Base-by-base conservation (phyloP, 257 asterid genomes). In the Petunia secreta region DNA sequence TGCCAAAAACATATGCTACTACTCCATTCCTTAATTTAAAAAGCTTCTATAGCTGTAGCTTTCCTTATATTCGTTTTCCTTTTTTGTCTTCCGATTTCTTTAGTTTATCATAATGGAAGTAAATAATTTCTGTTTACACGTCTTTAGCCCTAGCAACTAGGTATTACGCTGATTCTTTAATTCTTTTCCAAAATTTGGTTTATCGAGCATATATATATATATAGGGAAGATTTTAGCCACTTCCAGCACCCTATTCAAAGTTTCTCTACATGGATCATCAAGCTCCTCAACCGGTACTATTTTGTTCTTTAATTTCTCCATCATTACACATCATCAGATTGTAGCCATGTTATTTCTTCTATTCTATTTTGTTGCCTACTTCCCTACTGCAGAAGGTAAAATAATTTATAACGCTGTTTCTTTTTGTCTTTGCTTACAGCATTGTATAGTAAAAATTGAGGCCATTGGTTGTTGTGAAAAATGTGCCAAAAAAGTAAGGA, bases 211-310 rank as follows among this genome's bases (percentile, higher is more conserved):
- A n/a, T 34, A 4, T 14, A n/a, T n/a, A 5, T 25, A 57, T 6
- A 11, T 54, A 2, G 38, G 44, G 44, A 37, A 39, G 40, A 66
- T 40, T 14, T 15, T 25, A 15, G 75, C 53, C 10, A 59, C 64
- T 59, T 16, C 7, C 39, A 14, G 53, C 53, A 15, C 16, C 62
- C 62, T 55, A 13, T 14, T 0, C 10, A 3, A 10, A 2, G 53
- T 46, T 46, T 46, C 7, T 46, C 62, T 55, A 39, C 57, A 68
- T 68, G 75, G 75, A 16, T 55, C 75, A 44, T 68, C 40, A 68
- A 68, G 8, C 57, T 67, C 75, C 55, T 67, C 53, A 67, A 44
- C 75, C 75, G 58, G 75, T 68, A 68, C 54, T 68, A 52, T n/a
- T 68, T 68, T 43, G 7, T 68, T 68, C 7, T 4, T 16, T 43